These are phyloP conservation scores for Metarhizium robertsii DNA, from an alignment of 2,329 filamentous ascomycete genomes.

Conservation along the genomic window DNA sequence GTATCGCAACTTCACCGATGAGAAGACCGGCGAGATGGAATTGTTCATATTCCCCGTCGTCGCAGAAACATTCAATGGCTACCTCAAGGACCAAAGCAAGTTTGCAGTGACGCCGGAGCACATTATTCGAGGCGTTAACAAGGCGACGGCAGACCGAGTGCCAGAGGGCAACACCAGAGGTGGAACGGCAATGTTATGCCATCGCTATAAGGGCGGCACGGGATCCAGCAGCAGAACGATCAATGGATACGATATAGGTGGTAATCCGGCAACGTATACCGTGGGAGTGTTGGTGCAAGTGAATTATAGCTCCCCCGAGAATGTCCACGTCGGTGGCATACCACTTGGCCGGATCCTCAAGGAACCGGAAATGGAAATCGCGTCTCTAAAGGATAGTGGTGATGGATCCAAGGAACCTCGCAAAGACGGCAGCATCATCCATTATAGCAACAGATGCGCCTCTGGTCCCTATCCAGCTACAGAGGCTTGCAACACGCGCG, in stretches of 20 bases:
- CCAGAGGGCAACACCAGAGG: conserved; percentile 55
- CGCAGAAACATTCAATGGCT: conserved; percentile 55
- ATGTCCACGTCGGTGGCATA: conserved; percentile 50
- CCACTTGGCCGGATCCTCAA: conserved; percentile 51
- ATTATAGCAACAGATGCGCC: conserved; percentile 22
- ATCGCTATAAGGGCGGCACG: conserved; percentile 58
- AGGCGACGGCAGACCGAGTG: conserved; percentile 40
- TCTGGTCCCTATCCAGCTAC: conserved; percentile 21
- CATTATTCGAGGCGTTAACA: conserved; percentile 43
- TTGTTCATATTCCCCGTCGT: conserved; percentile 50
- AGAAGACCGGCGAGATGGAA: conserved; percentile 35
- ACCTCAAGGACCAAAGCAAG: conserved; percentile 45
- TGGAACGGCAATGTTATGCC: conserved; percentile 59
- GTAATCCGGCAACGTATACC: conserved; percentile 36
- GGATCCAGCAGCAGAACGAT: conserved; percentile 51
- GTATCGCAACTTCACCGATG: conserved; percentile 32
- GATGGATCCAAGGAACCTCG: conserved; percentile 12
- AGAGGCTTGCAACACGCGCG: conserved; percentile 47
- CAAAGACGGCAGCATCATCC: conserved; percentile 26
- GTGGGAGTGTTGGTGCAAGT: conserved; percentile 56
- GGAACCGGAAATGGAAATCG: conserved; percentile 4
- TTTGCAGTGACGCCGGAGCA: conserved; percentile 46
- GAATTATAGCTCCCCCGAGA: conserved; percentile 51
- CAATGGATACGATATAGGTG: conserved; percentile 27
- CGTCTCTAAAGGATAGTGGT: neutral